These are phyloP conservation scores for Eucalyptus coolabah DNA, from an alignment of 345 rosid species.

Conservation along the genomic window DNA sequence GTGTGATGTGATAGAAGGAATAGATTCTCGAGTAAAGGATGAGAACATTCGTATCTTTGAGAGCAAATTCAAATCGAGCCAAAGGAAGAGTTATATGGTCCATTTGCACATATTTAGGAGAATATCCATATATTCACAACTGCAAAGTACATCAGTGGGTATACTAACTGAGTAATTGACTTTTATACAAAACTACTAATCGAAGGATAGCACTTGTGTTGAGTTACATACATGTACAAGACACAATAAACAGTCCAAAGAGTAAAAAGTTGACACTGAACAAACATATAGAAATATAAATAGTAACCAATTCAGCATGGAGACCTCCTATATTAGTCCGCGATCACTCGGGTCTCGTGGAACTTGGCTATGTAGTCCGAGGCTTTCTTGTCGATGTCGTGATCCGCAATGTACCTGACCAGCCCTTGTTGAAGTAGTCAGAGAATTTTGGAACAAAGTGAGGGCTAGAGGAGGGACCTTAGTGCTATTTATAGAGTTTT, in stretches of 20 bases:
- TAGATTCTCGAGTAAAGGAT: neutral
- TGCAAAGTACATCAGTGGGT: neutral
- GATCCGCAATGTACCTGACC: slow-evolving; percentile 31
- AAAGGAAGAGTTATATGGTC: neutral
- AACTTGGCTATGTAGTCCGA: slow-evolving; percentile 33
- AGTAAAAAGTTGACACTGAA: neutral
- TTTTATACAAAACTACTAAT: neutral
- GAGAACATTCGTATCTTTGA: neutral
- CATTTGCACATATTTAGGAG: neutral
- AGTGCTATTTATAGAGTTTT: too few species aligned
- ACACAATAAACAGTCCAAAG: neutral
- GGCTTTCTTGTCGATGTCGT: slow-evolving; percentile 44
- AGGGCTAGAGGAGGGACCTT: too few species aligned
- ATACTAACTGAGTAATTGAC: neutral
- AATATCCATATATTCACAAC: neutral
- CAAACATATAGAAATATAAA: neutral
- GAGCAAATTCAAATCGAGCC: neutral
- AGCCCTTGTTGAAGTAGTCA: slow-evolving; percentile 28
- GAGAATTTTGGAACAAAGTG: too few species aligned
- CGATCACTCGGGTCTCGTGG: slow-evolving; percentile 13
- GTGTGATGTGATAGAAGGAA: neutral
- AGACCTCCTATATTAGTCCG: slow-evolving; percentile 2
- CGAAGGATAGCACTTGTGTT: neutral
- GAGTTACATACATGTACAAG: neutral
- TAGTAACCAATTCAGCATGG: neutral